These are phyloP conservation scores for Furcasterigmium sp. DNA, from an alignment of 2,329 filamentous ascomycete species.

Conservation along the genomic window DNA sequence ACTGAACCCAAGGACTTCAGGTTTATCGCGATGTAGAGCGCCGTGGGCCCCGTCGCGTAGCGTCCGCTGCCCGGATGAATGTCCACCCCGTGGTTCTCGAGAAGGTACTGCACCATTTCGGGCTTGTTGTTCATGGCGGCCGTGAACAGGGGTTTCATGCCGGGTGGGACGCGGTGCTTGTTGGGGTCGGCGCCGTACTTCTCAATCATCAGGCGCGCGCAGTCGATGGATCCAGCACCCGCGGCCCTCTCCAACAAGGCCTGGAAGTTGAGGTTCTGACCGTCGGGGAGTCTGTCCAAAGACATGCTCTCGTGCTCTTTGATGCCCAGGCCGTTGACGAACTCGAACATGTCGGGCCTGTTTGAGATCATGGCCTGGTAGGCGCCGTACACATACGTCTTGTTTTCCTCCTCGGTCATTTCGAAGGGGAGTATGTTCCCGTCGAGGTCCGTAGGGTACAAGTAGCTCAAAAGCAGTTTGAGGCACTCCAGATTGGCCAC, in stretches of 20 bases:
- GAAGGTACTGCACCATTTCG: background rate
- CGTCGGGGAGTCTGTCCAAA: constrained; percentile 1
- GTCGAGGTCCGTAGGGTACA: constrained; percentile 1
- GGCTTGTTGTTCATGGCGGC: constrained; percentile 2
- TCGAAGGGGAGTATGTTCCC: constrained; percentile 5
- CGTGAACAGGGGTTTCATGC: constrained; percentile 4
- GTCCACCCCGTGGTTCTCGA: constrained; percentile 4
- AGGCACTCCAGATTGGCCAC: constrained; percentile 4
- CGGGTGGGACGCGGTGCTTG: constrained; percentile 3
- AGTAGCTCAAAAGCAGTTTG: constrained; percentile 3
- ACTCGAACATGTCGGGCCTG: constrained; percentile 7
- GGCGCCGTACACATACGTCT: constrained; percentile 2
- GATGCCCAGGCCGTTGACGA: constrained; percentile 7
- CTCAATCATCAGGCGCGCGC: constrained; percentile 2
- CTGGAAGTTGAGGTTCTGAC: constrained; percentile 6
- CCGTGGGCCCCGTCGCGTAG: constrained; percentile 5
- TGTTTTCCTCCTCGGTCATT: constrained; percentile 1
- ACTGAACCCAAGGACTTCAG: constrained; percentile 4
- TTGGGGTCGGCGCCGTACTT: constrained; percentile 5
- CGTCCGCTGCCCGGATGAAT: constrained; percentile 5
- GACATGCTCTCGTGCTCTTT: constrained; percentile 5
- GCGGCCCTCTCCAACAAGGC: constrained; percentile 3
- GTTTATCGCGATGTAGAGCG: background rate
- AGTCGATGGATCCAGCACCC: background rate
- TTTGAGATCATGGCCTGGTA: background rate